These are phyloP conservation scores for Metarhizium anisopliae DNA, from an alignment of 2,329 filamentous ascomycete species.

Conservation along the genomic window DNA sequence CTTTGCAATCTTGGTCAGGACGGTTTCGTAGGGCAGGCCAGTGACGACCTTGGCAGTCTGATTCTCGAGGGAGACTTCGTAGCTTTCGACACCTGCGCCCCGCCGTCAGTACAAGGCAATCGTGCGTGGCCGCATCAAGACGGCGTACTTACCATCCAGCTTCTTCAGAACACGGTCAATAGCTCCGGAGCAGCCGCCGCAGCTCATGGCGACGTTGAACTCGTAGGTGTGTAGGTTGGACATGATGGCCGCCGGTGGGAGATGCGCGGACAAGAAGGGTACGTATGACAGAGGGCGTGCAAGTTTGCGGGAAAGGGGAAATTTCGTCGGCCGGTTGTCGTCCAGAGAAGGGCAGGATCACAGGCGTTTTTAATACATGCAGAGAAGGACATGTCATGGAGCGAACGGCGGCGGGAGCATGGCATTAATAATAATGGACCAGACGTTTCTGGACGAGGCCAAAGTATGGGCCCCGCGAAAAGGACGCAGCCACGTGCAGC, in stretches of 20 bases:
- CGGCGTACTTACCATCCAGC: slow-evolving; percentile 60
- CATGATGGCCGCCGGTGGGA: slow-evolving; percentile 36
- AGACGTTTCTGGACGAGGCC: too few species aligned
- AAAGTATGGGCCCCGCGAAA: slow-evolving; percentile 1
- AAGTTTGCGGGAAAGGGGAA: too few species aligned
- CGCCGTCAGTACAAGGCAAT: background rate
- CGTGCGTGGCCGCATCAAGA: background rate
- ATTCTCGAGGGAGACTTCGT: slow-evolving; percentile 77
- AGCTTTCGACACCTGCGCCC: slow-evolving; percentile 69
- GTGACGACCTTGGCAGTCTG: slow-evolving; percentile 75
- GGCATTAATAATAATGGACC: background rate
- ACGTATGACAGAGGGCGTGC: too few species aligned
- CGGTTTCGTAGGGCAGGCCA: slow-evolving; percentile 65
- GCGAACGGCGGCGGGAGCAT: too few species aligned
- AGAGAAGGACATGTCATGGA: too few species aligned
- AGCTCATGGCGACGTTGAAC: slow-evolving; percentile 91
- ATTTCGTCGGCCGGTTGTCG: too few species aligned
- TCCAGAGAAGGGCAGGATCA: too few species aligned
- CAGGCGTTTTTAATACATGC: too few species aligned
- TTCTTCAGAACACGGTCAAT: slow-evolving; percentile 88
- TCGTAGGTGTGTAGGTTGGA: slow-evolving; percentile 80
- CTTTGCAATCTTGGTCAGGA: slow-evolving; percentile 85
- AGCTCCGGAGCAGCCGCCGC: slow-evolving; percentile 91
- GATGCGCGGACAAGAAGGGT: background rate
- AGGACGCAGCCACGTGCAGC: background rate